These are phyloP conservation scores for Arabidopsis lyrata DNA, from an alignment of 441 rosid species.

Conservation along the genomic window DNA sequence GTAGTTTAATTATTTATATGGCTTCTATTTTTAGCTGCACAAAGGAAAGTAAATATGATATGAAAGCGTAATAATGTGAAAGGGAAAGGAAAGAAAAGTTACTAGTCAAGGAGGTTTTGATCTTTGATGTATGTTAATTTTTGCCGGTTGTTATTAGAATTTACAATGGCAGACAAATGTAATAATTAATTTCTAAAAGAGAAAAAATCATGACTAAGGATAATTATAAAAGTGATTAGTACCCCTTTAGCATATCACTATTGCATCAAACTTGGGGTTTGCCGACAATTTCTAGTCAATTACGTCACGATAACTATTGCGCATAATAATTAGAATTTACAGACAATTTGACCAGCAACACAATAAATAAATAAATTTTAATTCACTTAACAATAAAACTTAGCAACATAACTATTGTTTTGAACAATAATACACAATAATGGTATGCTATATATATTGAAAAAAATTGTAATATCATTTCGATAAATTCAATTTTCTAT, in stretches of 20 bases:
- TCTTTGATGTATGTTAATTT: conserved; percentile 32
- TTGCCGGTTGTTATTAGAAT: conserved; percentile 40
- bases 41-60: conserved; percentile 1
- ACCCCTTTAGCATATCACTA: conserved; percentile 36
- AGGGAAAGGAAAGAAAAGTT: conserved; percentile 23
- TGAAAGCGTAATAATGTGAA: conserved; percentile 37
- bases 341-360: not conserved
- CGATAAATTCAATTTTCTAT: too few species aligned
- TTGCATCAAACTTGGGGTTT: conserved; percentile 44
- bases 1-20: not conserved
- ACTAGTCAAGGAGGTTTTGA: conserved; percentile 29
- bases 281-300: conserved; percentile 44
- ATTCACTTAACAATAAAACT: not conserved
- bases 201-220: conserved; percentile 30
- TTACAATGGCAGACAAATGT: conserved; percentile 42
- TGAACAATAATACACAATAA: not conserved
- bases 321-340: not conserved
- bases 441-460: not conserved
- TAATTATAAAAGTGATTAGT: conserved; percentile 37
- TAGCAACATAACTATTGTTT: not conserved
- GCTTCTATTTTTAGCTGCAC: not conserved
- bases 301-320: conserved; percentile 26
- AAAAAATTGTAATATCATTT: not conserved
- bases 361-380: not conserved
- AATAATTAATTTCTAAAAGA: conserved; percentile 39